Evolutionary conservation across 352 stramenopile species (phyloP).

Genomic region (Plasmopara muralis): DNA sequence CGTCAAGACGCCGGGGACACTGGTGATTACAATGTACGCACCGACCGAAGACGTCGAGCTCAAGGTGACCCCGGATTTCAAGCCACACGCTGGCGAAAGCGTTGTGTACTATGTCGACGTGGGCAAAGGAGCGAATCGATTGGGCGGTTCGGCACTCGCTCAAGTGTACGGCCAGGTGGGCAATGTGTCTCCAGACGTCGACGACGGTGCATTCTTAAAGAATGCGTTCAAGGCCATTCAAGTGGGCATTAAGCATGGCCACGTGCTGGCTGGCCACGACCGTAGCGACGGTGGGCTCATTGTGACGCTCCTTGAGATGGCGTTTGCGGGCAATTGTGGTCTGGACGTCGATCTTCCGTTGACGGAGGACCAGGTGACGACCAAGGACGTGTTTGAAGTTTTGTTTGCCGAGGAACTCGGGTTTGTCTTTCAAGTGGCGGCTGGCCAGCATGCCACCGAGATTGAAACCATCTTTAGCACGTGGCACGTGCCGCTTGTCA

Average conservation of each 20-base stretch:
- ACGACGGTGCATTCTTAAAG: constrained; percentile 90
- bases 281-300: constrained; percentile 97
- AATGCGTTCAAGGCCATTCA: constrained; percentile 93
- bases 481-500: constrained; percentile 73
- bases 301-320: constrained; percentile 96
- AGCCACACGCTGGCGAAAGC: constrained; percentile 72
- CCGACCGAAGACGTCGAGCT: constrained; percentile 95
- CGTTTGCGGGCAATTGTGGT: constrained; percentile 97
- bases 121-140: constrained; percentile 80
- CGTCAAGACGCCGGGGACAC: constrained; percentile 96
- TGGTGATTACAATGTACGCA: constrained; percentile 97
- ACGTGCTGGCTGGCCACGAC: constrained; percentile 96
- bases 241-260: constrained; percentile 82
- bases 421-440: constrained; percentile 94
- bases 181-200: constrained; percentile 86
- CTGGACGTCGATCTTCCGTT: constrained; percentile 89
- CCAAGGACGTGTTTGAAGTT: constrained; percentile 54
- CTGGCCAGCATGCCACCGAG: constrained; percentile 36
- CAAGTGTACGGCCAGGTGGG: constrained; percentile 90
- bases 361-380: constrained; percentile 30
- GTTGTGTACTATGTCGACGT: constrained; percentile 95
- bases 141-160: constrained; percentile 95
- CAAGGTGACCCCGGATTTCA: constrained; percentile 97
- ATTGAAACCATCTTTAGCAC: constrained; percentile 86
- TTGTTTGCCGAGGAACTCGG: constrained; percentile 98